Conservation (phyloP, 495 filamentous ascomycete genomes). For the Tricharina praecox region DNA sequence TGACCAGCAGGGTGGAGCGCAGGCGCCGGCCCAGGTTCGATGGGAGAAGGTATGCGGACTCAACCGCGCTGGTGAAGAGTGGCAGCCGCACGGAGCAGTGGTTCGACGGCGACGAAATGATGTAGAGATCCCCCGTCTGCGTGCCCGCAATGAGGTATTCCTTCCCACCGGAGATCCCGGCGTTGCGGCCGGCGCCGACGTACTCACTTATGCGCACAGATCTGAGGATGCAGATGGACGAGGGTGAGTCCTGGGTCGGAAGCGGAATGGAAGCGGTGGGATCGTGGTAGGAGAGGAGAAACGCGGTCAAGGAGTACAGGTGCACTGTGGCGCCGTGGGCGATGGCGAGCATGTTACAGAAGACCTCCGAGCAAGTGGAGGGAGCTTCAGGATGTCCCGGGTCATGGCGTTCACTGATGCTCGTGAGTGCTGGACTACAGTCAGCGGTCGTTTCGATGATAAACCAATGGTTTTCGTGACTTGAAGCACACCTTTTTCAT, state of each 20-base stretch:
- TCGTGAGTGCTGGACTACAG: background rate
- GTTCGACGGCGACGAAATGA: conserved; percentile 14
- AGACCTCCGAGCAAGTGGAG: conserved; percentile 16
- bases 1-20: conserved; percentile 18
- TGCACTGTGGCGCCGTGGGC: conserved; percentile 14
- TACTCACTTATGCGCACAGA: conserved; percentile 21
- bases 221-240: conserved; percentile 17
- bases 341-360: conserved; percentile 21
- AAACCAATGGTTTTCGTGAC: no score
- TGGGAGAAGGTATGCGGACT: conserved; percentile 16
- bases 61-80: conserved; percentile 11
- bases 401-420: background rate
- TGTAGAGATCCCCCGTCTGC: conserved; percentile 13
- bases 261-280: conserved; percentile 10
- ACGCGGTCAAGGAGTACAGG: conserved; percentile 16
- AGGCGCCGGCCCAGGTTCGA: conserved; percentile 17
- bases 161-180: conserved; percentile 17
- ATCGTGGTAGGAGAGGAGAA: conserved; percentile 16
- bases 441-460: no score
- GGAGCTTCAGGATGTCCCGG: background rate
- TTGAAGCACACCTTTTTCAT: conserved; percentile 1
- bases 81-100: conserved; percentile 13
- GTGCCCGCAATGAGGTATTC: conserved; percentile 22
- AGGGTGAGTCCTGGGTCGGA: background rate
- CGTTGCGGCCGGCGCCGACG: conserved; percentile 6